Base-by-base conservation (phyloP, 2,329 filamentous ascomycete species). In the Volutella citrinella region DNA sequence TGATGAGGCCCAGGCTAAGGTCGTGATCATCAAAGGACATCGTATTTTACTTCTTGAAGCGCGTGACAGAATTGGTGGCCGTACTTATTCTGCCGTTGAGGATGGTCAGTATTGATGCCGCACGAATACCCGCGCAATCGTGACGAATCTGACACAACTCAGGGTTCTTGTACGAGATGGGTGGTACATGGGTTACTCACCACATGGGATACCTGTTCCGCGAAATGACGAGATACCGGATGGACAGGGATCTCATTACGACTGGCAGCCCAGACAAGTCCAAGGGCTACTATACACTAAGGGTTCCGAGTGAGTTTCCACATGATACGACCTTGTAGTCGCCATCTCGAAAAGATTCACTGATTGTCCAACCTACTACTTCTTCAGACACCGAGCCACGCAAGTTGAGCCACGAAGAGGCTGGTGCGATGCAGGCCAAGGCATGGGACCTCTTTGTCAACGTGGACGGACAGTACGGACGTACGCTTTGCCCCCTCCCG, bases 111-210 rank as follows among this genome's bases (percentile, higher is more conserved):
- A 14, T 30, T 17, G 32, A 29, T 12, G 11, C 15, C 14, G 7
- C 1, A 6, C 5, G n/a, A n/a, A n/a, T n/a, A n/a, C n/a, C n/a
- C n/a, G n/a, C n/a, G n/a, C n/a, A n/a, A n/a, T n/a, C n/a, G n/a
- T n/a, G n/a, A n/a, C n/a, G n/a, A n/a, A n/a, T n/a, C n/a, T n/a
- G n/a, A n/a, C n/a, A n/a, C n/a, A n/a, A n/a, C n/a, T 5, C 54
- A 16, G 63, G 57, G 2, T 59, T 61, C 10, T 45, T 53, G 0
- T 66, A 57, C 30, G 64, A 68, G 32, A 63, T 68, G 61, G 65
- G 65, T 1, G 65, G 65, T 0, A 66, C 64, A 2, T 69, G 63
- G 63, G 53, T 68, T 3, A 59, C 59, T 10, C 63, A 61, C 52
- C 45, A 46, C 22, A 59, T 61, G 45, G 50, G 62, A 6, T 59